These are phyloP conservation scores for Penicillium flavigenum DNA, from an alignment of 495 filamentous ascomycete genomes.

Conservation along the genomic window DNA sequence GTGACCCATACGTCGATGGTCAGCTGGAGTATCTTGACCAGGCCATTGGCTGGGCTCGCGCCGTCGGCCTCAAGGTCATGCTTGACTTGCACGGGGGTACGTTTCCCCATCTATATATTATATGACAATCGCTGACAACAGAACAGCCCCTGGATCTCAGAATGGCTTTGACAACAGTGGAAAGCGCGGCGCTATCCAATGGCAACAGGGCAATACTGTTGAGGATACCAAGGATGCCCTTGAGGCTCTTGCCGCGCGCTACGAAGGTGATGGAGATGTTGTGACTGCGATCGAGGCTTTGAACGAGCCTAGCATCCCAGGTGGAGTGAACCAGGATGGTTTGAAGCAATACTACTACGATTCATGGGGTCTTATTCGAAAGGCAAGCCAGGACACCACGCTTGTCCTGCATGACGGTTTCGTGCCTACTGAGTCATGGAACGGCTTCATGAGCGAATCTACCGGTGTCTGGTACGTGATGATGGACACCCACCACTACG, in stretches of 20 bases:
- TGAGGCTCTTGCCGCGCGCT: slow-evolving; percentile 56
- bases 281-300: slow-evolving; percentile 70
- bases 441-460: slow-evolving; percentile 62
- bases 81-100: slow-evolving; percentile 70
- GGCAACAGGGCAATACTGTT: slow-evolving; percentile 60
- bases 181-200: slow-evolving; percentile 60
- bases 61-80: slow-evolving; percentile 62
- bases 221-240: slow-evolving; percentile 58
- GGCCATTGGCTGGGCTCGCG: slow-evolving; percentile 67
- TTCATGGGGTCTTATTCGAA: slow-evolving; percentile 55
- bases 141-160: slow-evolving; percentile 67
- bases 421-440: slow-evolving; percentile 60
- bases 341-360: slow-evolving; percentile 66
- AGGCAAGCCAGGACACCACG: slow-evolving; percentile 51
- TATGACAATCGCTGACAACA: slow-evolving; percentile 20
- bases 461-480: slow-evolving; percentile 60
- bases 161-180: slow-evolving; percentile 83
- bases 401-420: slow-evolving; percentile 72
- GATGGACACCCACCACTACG: slow-evolving; percentile 67
- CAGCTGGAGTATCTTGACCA: slow-evolving; percentile 64
- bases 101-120: slow-evolving; percentile 15
- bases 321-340: slow-evolving; percentile 50
- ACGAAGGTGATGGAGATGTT: slow-evolving; percentile 59
- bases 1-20: slow-evolving; percentile 72
- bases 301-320: slow-evolving; percentile 64